phyloP scores from a whole-genome alignment of 345 rosid genomes.

The Bruguiera parviflora region DNA sequence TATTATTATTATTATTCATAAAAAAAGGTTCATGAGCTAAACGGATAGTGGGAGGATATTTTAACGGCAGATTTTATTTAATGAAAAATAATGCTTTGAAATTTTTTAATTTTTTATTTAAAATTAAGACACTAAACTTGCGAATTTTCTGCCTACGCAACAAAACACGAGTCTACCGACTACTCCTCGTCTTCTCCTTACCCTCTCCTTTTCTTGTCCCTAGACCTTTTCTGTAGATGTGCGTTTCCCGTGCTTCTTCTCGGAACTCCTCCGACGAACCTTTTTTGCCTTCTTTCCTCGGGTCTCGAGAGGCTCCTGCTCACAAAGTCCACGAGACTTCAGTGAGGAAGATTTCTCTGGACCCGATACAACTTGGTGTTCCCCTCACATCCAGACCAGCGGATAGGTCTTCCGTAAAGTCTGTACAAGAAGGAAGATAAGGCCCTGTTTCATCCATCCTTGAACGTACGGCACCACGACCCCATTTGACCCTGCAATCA shows the following conservation, averaged over 20 bases:
- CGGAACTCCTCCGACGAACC: conserved; percentile 30
- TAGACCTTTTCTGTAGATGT: conserved; percentile 38
- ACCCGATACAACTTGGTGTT: conserved; percentile 35
- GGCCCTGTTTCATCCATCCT: conserved; percentile 97
- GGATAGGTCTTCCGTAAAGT: conserved; percentile 27
- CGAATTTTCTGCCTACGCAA: neutral
- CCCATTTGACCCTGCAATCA: conserved; percentile 61
- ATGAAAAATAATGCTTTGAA: no score
- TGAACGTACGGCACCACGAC: conserved; percentile 78
- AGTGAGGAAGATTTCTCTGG: conserved; percentile 46
- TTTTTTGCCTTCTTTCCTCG: conserved; percentile 34
- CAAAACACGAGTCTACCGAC: conserved; percentile 10
- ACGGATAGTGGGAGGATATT: no score
- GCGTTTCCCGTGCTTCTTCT: conserved; percentile 47
- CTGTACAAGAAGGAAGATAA: conserved; percentile 41
- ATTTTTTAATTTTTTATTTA: neutral
- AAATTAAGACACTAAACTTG: neutral
- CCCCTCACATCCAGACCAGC: conserved; percentile 23
- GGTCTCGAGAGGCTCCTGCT: conserved; percentile 34
- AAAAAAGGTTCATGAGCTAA: no score
- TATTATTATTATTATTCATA: no score
- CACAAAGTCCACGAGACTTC: conserved; percentile 27
- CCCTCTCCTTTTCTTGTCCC: conserved; percentile 39
- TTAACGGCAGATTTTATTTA: no score
- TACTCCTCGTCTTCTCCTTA: conserved; percentile 33